Evolutionary conservation across 306 rosid genomes (phyloP), one percentile per base, ranked within the genome.

Genomic region (Trifolium pratense): DNA sequence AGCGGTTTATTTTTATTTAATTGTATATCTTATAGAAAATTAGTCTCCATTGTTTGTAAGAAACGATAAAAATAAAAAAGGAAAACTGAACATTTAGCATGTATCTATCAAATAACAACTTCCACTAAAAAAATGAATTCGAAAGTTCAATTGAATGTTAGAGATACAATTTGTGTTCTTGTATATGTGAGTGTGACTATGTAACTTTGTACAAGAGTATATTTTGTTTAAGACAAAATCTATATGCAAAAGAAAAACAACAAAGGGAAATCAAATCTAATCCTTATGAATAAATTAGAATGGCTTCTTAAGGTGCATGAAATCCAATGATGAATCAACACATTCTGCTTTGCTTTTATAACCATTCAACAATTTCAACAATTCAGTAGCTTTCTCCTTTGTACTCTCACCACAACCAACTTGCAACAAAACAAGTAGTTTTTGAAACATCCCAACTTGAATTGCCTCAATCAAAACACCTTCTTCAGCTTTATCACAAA

Each of bases 361-460:
- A 70, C 75, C 77, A 87, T 93, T 89, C 82, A 93, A 76, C 71
- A 84, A 42, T 53, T 83, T 93, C 92, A 93, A 82, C 84, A 93
- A 72, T 59, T 89, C 89, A 0, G 90, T 82, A 6, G 85, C 88
- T 83, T 90, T 93, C 71, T 74, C 92, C 77, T 89, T 93, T 48
- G 79, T 71, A n/a, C 79, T 62, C 34, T 84, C 92, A 16, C 52
- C 82, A 76, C 93, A 89, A 2, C 98, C 96, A 16, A 93, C 87
- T 76, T 93, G 98, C 86, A 93, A 78, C 70, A 91, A n/a, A 76
- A 93, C 87, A 85, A 93, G 81, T 3, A 91, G 78, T 80, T 93
- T 93, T 79, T 91, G 90, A 62, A 91, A 87, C 18, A 85, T 89
- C 23, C 93, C 96, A 60, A 83, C 80, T 75, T 86, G 93, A 82